Conservation (phyloP, 345 rosid genomes). For the Corchorus capsularis region DNA sequence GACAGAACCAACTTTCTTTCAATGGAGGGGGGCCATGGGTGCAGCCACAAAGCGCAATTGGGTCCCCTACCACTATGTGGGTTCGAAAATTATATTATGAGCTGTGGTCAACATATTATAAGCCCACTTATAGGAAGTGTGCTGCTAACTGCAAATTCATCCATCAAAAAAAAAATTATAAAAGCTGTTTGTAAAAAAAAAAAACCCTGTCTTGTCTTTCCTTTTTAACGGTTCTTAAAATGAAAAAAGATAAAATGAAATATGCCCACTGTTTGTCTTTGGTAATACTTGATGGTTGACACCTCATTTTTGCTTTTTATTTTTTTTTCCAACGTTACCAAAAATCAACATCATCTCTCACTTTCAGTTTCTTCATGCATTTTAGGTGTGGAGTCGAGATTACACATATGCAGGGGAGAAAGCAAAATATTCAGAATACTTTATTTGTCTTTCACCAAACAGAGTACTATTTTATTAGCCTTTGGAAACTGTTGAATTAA, state of each 20-base stretch:
- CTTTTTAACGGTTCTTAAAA: conserved; percentile 4
- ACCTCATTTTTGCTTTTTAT: neutral
- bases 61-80: conserved; percentile 4
- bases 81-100: neutral
- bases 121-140: conserved; percentile 1
- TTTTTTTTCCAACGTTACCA: neutral
- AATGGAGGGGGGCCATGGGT: conserved; percentile 3
- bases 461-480: neutral
- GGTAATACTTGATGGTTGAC: neutral
- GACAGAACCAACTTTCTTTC: neutral
- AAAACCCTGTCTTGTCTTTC: neutral
- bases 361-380: neutral
- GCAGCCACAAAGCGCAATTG: conserved; percentile 5
- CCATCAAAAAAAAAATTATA: neutral
- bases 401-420: neutral
- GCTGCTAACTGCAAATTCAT: too few species aligned
- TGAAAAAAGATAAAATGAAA: too few species aligned
- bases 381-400: neutral
- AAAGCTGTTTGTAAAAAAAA: neutral
- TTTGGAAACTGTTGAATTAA: too few species aligned
- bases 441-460: neutral
- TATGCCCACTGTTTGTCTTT: neutral
- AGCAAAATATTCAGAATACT: neutral
- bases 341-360: neutral
- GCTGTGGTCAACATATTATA: conserved; percentile 10